phyloP scores from a whole-genome alignment of 345 rosid genomes.

The Citrus reticulata region DNA sequence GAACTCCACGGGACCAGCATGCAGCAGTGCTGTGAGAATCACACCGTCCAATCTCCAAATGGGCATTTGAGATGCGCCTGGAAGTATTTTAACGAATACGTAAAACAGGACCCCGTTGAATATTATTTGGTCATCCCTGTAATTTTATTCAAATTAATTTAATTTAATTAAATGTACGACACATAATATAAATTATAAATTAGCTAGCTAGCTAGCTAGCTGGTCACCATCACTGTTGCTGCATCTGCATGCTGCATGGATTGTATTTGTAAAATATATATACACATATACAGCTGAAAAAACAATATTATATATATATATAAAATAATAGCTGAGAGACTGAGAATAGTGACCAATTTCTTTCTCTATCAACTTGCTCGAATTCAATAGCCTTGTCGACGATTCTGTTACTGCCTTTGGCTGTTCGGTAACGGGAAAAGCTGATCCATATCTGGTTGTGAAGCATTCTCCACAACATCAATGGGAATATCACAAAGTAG shows the following conservation, averaged over 20 bases:
- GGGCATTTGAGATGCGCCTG: conserved; percentile 40
- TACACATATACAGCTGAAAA: no score
- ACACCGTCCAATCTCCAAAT: conserved; percentile 61
- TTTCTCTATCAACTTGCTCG: conserved; percentile 74
- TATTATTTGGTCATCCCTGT: conserved; percentile 77
- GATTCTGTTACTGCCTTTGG: conserved; percentile 53
- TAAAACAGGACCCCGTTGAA: conserved; percentile 53
- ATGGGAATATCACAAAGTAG: conserved; percentile 31
- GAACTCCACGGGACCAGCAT: conserved; percentile 77
- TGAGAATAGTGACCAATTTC: conserved; percentile 30
- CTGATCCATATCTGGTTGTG: conserved; percentile 74
- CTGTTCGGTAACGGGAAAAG: conserved; percentile 55
- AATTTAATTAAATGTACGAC: no score
- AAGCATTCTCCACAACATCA: conserved; percentile 48
- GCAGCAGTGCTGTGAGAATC: conserved; percentile 41
- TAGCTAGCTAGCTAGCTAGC: no score
- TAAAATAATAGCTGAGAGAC: no score
- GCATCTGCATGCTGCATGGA: no score
- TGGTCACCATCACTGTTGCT: no score
- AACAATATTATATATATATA: no score
- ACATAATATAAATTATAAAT: no score
- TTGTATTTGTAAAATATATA: no score
- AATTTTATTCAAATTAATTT: no score
- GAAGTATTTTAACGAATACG: conserved; percentile 1
- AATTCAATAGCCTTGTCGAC: conserved; percentile 70